Evolutionary conservation across 805 yeast genomes (phyloP), one percentile per base, ranked within the genome.

Genomic region (Myxozyma nipponensis): DNA sequence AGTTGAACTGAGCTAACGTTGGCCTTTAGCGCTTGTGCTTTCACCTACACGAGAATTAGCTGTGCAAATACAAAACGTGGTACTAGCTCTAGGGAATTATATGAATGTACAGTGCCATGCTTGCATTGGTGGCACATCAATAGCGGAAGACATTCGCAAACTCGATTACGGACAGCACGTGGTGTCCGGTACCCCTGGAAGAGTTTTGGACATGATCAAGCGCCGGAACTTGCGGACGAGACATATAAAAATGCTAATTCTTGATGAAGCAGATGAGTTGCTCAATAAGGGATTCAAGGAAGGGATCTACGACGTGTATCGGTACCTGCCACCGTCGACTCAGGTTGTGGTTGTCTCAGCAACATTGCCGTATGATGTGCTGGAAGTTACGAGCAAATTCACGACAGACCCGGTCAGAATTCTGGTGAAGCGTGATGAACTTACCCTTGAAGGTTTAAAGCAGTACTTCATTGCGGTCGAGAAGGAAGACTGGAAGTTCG

Each of bases 11-110:
- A 84, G 62, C 82, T 83, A 65, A 77, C 82, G 65, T 84, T 81
- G 71, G 78, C 9, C 78, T 71, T 10, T 89, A 78, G 98, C 96
- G 56, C 78, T 93, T 68, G 88, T 93, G 62, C 78, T 91, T 62
- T 91, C 96, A 50, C 98, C 98, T 65, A 91, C 98, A 62, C 84
- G 98, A 77, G 98, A 91, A 77, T 80, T 93, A 71, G 98, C 98
- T 44, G 76, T 82, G 62, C 98, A 93, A 78, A 93, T 93, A 69
- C 95, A 88, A 74, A 86, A 83, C 69, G 98, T 93, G 62, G 87
- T 91, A 46, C 77, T 83, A 68, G 85, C 90, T 62, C 78, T 93
- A 62, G 97, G 98, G 60, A 81, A 82, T 71, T 87, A 86, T 77
- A 82, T 93, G 84, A 83, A 87, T 66, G 79, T 91, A 56, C 81